phyloP scores from a whole-genome alignment of 2,329 filamentous ascomycete species.

The Macrophomina phaseolina region DNA sequence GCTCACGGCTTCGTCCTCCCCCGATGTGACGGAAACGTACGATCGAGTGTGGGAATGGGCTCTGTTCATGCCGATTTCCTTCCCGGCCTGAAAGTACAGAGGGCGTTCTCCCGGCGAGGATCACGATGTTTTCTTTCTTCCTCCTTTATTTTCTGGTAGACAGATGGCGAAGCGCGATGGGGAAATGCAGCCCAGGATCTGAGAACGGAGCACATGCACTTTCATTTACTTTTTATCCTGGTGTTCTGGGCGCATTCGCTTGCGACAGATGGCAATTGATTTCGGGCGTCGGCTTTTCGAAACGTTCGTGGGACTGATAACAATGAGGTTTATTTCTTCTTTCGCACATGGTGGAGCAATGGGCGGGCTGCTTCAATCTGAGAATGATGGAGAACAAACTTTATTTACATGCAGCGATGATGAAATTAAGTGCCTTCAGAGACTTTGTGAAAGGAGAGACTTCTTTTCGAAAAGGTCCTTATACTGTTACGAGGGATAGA shows the following conservation, averaged over 20 bases:
- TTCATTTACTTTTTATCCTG: neutral
- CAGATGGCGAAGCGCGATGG: neutral
- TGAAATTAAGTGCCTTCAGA: too few species aligned
- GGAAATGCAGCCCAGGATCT: neutral
- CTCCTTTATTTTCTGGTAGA: neutral
- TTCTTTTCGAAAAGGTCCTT: neutral
- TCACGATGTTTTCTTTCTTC: too few species aligned
- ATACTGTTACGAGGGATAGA: too few species aligned
- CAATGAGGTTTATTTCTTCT: neutral
- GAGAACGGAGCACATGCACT: neutral
- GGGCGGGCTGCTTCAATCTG: neutral
- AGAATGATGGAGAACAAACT: neutral
- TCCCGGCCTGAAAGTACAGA: too few species aligned
- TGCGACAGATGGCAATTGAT: constrained; percentile 1
- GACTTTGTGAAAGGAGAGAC: too few species aligned
- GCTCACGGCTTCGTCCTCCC: neutral
- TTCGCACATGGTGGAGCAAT: neutral
- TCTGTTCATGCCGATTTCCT: too few species aligned
- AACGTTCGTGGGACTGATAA: neutral
- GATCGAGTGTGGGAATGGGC: too few species aligned
- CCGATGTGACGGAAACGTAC: too few species aligned
- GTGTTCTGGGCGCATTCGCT: constrained; percentile 4
- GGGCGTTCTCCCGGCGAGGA: too few species aligned
- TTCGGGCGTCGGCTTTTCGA: neutral
- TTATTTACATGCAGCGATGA: too few species aligned